Evolutionary conservation across 2,329 filamentous ascomycete genomes (phyloP), one percentile per base, ranked within the genome.

Genomic region (Scortechinia acanthostroma): DNA sequence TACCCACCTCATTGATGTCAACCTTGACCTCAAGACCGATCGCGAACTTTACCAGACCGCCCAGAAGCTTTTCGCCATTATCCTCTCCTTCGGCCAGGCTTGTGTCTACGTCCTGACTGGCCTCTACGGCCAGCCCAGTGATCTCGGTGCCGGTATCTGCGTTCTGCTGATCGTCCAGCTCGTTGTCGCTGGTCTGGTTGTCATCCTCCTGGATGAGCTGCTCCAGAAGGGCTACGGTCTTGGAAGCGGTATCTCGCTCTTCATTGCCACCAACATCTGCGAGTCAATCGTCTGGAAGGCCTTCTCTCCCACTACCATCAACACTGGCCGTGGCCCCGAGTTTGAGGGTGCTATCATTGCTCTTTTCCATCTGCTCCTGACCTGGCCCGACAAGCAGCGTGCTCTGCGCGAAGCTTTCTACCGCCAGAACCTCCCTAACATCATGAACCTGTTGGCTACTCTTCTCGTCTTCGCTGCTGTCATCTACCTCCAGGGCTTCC

Each of bases 261-360:
- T 98, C 80, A 98, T 98, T 64, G 93, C 93, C 55, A 98, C 93
- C 75, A 97, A 97, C 80, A 97, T 98, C 62, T 98, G 93, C 88
- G 93, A 98, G 77, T 96, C 91, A 47, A 98, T 98, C 68, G 87
- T 98, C 74, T 98, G 93, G 93, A 96, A 96, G 80, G 93, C 94
- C 44, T 97, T 98, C 78, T 97, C 91, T 45, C 94, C 94, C 47
- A 97, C 91, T 49, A 97, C 93, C 63, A 94, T 97, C 75, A 98
- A 98, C 80, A 98, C 94, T 54, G 93, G 93, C 56, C 90, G 93
- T 79, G 93, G 93, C 49, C 94, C 94, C 58, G 93, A 98, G 73
- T 98, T 97, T 61, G 93, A 98, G 77, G 93, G 91, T 65, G 93
- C 93, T 52, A 90, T 97, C 63, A 95, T 97, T 65, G 91, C 91